Conservation (phyloP, 257 asterid species). For the Capsicum chinense region DNA sequence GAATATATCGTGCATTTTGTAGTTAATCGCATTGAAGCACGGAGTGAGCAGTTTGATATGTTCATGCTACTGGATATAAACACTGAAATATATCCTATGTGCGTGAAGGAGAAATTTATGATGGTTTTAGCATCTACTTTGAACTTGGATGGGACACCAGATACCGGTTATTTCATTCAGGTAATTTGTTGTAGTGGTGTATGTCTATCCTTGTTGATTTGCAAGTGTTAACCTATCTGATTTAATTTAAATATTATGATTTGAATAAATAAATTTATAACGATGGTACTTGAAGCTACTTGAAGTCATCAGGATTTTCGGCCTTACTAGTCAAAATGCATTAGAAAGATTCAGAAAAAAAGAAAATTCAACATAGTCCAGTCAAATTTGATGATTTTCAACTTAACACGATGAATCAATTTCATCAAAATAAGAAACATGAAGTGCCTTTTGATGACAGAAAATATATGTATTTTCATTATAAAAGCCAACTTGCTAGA, state of each 20-base stretch:
- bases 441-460: background rate
- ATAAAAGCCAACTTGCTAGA: background rate
- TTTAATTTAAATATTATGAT: conserved; percentile 21
- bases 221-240: conserved; percentile 17
- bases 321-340: background rate
- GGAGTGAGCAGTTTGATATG: conserved; percentile 93
- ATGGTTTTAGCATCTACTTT: conserved; percentile 92
- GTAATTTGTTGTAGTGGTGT: conserved; percentile 42
- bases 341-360: background rate
- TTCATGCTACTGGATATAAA: conserved; percentile 78
- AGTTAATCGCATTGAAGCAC: conserved; percentile 78
- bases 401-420: background rate
- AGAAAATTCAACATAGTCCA: background rate
- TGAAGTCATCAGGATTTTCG: background rate
- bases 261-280: background rate
- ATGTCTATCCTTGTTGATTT: background rate
- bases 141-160: conserved; percentile 96
- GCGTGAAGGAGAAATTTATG: conserved; percentile 73
- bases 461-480: background rate
- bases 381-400: conserved; percentile 11
- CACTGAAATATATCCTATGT: conserved; percentile 76
- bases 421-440: conserved; percentile 8
- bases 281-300: background rate
- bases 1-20: background rate
- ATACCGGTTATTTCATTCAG: conserved; percentile 76